phyloP scores from a whole-genome alignment of 257 asterid genomes.

The Primulina eburnea region DNA sequence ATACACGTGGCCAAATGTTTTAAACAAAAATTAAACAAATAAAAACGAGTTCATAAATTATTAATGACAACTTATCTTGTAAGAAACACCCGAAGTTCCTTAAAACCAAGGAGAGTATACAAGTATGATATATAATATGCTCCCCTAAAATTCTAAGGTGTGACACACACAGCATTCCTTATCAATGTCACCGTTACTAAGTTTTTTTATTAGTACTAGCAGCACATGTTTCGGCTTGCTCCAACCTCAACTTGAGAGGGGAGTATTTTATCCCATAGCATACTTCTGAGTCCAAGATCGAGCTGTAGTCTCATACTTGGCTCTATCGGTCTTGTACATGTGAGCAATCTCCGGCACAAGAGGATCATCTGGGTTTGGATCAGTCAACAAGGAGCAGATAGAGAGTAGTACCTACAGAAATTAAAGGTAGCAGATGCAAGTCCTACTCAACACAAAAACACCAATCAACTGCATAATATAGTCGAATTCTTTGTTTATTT shows the following conservation, averaged over 20 bases:
- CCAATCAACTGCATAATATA: not conserved
- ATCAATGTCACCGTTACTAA: too few species aligned
- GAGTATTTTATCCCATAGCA: conserved; percentile 55
- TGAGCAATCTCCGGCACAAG: conserved; percentile 86
- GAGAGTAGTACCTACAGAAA: conserved; percentile 65
- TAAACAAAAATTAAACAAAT: not conserved
- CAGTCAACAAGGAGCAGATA: conserved; percentile 75
- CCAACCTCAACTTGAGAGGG: not conserved
- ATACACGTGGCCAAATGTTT: too few species aligned
- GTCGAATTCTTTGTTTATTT: not conserved
- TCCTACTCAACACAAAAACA: conserved; percentile 28
- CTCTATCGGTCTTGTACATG: conserved; percentile 64
- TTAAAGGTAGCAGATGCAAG: conserved; percentile 33
- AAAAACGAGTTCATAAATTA: not conserved
- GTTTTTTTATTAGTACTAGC: not conserved
- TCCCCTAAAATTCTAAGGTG: not conserved
- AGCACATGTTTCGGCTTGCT: not conserved
- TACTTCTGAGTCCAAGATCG: conserved; percentile 82
- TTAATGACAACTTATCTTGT: not conserved
- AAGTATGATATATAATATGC: not conserved
- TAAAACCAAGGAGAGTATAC: not conserved
- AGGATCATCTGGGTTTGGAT: conserved; percentile 86
- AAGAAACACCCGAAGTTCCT: not conserved
- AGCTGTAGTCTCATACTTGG: conserved; percentile 71
- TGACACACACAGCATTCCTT: not conserved